These are phyloP conservation scores for Simplicillium sp. DNA, from an alignment of 2,329 filamentous ascomycete genomes.

Conservation along the genomic window DNA sequence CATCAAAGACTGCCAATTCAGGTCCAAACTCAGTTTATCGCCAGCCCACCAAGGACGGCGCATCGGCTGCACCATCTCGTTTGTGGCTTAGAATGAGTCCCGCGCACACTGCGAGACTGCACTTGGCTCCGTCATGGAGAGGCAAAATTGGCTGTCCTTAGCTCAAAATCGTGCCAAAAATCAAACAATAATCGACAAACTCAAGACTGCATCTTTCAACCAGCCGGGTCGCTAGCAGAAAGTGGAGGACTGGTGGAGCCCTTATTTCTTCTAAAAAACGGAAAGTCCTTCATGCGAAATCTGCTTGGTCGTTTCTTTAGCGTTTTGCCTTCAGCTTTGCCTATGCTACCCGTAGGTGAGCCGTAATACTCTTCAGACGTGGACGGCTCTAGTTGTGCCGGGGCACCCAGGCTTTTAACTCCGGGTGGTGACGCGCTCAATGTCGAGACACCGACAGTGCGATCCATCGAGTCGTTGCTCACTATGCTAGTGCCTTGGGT, in stretches of 20 bases:
- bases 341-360: conserved; percentile 30
- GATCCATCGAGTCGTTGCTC: conserved; percentile 48
- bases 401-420: conserved; percentile 17
- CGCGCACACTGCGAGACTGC: too few species aligned
- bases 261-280: conserved; percentile 46
- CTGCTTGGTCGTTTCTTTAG: conserved; percentile 54
- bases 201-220: too few species aligned
- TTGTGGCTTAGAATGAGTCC: too few species aligned
- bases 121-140: not conserved
- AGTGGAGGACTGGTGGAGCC: conserved; percentile 19
- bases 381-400: conserved; percentile 15
- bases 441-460: conserved; percentile 31
- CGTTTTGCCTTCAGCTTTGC: conserved; percentile 37
- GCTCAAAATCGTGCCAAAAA: conserved; percentile 1
- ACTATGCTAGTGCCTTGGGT: conserved; percentile 58
- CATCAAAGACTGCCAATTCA: too few species aligned
- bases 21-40: too few species aligned
- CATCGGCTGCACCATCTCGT: too few species aligned
- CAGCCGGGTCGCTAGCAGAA: conserved; percentile 17
- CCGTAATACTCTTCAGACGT: conserved; percentile 16
- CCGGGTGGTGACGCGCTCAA: conserved; percentile 28
- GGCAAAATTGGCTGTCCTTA: too few species aligned
- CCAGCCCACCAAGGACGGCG: too few species aligned
- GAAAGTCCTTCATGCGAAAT: conserved; percentile 53
- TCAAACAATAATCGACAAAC: not conserved